A percentile compares a stretch with the other conserved stretches of the same genome.
Conservation (phyloP, 1,284 basidiomycete genomes). For the Gomphus bonarii region DNA sequence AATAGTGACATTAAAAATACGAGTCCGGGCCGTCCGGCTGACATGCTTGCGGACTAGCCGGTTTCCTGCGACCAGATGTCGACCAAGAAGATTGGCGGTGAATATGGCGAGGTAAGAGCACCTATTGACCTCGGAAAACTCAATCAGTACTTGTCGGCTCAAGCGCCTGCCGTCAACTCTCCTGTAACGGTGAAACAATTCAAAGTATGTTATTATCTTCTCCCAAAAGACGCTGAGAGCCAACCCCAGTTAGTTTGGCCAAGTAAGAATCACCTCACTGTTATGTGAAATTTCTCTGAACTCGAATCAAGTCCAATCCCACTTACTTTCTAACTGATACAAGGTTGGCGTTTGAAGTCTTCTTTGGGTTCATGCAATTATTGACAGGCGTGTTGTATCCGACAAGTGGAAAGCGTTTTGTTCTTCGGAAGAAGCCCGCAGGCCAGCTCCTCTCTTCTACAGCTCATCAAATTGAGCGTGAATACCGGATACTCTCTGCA, state of each 20-base stretch:
- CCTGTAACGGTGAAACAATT: constrained; percentile 87
- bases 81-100: constrained; percentile 45
- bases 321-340: constrained; percentile 85
- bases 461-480: constrained; percentile 91
- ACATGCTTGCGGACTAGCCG: no score
- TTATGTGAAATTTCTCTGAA: constrained; percentile 1
- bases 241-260: constrained; percentile 51
- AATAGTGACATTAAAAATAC: no score
- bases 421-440: constrained; percentile 90
- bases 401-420: constrained; percentile 53
- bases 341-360: constrained; percentile 31
- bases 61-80: constrained; percentile 29
- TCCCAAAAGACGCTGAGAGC: background rate
- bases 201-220: constrained; percentile 44
- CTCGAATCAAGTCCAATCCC: constrained; percentile 67
- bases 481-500: constrained; percentile 74
- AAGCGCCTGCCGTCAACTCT: constrained; percentile 46
- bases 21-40: no score
- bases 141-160: constrained; percentile 54
- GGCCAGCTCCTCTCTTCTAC: constrained; percentile 80
- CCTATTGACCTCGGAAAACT: constrained; percentile 57
- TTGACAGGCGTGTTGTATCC: constrained; percentile 8
- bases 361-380: background rate
- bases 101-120: constrained; percentile 65
- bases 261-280: constrained; percentile 43